These are phyloP conservation scores for Fusarium concolor DNA, from an alignment of 2,329 filamentous ascomycete genomes.

Conservation along the genomic window DNA sequence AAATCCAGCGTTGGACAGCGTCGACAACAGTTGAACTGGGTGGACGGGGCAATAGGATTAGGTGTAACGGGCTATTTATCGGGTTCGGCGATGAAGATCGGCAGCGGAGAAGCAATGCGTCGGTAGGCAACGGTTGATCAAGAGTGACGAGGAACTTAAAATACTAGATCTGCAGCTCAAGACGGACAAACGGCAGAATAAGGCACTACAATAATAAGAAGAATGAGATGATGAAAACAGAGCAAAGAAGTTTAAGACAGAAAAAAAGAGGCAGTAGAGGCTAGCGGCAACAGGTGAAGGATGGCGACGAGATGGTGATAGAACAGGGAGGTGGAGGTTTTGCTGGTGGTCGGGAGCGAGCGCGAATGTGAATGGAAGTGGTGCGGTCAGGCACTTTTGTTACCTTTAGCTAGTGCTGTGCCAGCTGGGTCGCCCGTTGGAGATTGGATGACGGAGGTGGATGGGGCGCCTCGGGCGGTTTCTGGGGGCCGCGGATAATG, in stretches of 20 bases:
- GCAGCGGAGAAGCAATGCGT: slow-evolving; percentile 13
- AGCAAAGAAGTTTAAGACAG: slow-evolving; percentile 16
- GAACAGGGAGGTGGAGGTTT: slow-evolving; percentile 27
- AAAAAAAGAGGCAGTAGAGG: slow-evolving; percentile 7
- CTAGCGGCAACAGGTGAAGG: slow-evolving; percentile 13
- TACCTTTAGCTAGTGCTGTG: slow-evolving; percentile 14
- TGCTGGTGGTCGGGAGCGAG: slow-evolving; percentile 30
- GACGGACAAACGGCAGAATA: slow-evolving; percentile 2
- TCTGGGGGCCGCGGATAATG: neutral
- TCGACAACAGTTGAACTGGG: slow-evolving; percentile 12
- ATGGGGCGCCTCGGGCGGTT: slow-evolving; percentile 21
- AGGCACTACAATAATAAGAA: slow-evolving; percentile 19
- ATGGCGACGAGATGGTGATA: slow-evolving; percentile 33
- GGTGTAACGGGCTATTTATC: slow-evolving; percentile 28
- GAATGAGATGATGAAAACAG: slow-evolving; percentile 24
- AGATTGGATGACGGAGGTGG: slow-evolving; percentile 40
- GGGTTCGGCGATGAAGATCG: slow-evolving; percentile 32
- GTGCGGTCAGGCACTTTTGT: slow-evolving; percentile 45
- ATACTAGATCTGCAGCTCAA: slow-evolving; percentile 23
- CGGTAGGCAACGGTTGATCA: slow-evolving; percentile 19
- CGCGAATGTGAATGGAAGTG: slow-evolving; percentile 26
- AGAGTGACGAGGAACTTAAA: slow-evolving; percentile 28
- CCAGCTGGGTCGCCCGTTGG: slow-evolving; percentile 24
- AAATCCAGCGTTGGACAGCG: slow-evolving; percentile 11
- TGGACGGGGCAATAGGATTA: slow-evolving; percentile 18